Percentiles rank a stretch among this genome's conserved stretches.
Evolutionary conservation across 2,329 filamentous ascomycete species (phyloP).

Genomic region (Cladophialophora immunda): DNA sequence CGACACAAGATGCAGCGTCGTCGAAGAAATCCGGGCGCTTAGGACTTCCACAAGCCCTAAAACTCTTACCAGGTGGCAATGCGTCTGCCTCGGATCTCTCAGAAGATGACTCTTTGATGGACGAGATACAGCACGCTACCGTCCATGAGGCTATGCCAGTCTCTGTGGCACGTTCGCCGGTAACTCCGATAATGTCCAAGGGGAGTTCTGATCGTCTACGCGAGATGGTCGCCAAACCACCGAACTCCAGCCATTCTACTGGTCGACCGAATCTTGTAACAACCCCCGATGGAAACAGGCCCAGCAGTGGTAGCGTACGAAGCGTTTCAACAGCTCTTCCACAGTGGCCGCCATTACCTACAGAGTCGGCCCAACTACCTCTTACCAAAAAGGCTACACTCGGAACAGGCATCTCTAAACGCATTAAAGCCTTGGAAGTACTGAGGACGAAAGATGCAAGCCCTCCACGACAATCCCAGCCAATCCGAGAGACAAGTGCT

Average conservation of each 20-base stretch:
- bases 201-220: constrained; percentile 36
- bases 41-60: constrained; percentile 26
- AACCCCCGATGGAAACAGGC: constrained; percentile 30
- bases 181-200: constrained; percentile 68
- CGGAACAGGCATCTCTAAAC: constrained; percentile 88
- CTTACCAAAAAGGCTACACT: constrained; percentile 80
- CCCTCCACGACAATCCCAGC: constrained; percentile 44
- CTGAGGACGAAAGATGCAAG: constrained; percentile 53
- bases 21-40: constrained; percentile 18
- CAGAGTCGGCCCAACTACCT: constrained; percentile 53
- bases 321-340: constrained; percentile 39
- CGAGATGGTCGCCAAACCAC: constrained; percentile 34
- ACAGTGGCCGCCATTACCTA: constrained; percentile 40
- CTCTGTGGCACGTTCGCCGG: constrained; percentile 82
- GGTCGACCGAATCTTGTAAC: constrained; percentile 28
- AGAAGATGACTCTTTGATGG: constrained; percentile 84
- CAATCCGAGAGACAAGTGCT: constrained; percentile 39
- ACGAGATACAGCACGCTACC: constrained; percentile 83
- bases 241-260: constrained; percentile 17
- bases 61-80: constrained; percentile 42
- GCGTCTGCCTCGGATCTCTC: constrained; percentile 58
- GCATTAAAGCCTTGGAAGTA: constrained; percentile 92
- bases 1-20: neutral
- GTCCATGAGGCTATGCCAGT: constrained; percentile 85
- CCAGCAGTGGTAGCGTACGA: constrained; percentile 33